Conservation (phyloP, 2,329 filamentous ascomycete species). For the Monilinia vaccinii-corymbosi region DNA sequence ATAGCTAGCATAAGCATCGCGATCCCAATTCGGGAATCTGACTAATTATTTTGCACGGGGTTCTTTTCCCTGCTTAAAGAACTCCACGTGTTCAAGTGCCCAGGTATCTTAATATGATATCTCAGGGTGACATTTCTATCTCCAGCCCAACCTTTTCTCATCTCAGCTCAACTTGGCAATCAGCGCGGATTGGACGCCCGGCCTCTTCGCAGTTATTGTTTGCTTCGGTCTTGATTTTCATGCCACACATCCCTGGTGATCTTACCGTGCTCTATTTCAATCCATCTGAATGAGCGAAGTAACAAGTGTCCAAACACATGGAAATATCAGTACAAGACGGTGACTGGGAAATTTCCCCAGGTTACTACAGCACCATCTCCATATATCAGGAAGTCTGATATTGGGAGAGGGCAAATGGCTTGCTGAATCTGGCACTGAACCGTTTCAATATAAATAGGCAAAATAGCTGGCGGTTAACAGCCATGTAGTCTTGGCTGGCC, state of each 20-base stretch:
- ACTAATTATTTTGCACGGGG: background rate
- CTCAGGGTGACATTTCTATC: background rate
- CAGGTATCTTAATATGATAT: too few species aligned
- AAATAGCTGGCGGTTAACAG: background rate
- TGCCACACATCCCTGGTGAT: too few species aligned
- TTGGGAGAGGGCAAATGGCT: background rate
- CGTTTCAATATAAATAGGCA: background rate
- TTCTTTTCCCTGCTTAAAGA: background rate
- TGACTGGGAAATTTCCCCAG: background rate
- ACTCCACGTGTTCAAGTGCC: background rate
- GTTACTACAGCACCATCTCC: background rate
- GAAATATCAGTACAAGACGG: background rate
- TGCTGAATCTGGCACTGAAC: background rate
- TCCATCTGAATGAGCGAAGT: background rate
- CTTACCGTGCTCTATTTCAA: background rate
- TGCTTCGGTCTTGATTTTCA: background rate
- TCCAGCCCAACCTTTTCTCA: background rate
- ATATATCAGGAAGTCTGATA: background rate
- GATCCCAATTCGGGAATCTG: background rate
- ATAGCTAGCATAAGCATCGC: background rate
- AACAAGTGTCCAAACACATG: background rate
- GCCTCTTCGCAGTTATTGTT: background rate
- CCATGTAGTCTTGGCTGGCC: background rate
- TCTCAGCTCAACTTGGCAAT: conserved; percentile 4
- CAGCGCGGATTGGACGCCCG: background rate